Evolutionary conservation across 148 eudicot species (phyloP).

Genomic region (Fagopyrum esculentum): DNA sequence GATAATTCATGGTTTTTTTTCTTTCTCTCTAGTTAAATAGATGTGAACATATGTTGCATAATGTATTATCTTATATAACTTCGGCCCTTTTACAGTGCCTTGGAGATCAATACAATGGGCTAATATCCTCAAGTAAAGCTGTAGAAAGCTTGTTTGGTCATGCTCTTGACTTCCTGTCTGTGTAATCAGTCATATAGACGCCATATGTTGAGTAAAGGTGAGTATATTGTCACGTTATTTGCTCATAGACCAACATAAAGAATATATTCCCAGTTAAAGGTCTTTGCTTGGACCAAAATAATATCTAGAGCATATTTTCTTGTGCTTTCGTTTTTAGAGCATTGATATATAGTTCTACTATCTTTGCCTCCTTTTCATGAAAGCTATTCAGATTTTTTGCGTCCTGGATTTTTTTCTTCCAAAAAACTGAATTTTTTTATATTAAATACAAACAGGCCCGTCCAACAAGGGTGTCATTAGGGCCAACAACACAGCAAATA

Average conservation of each 20-base stretch:
- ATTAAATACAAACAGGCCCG: too few relatives aligned
- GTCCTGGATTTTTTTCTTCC: too few relatives aligned
- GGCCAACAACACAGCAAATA: too few relatives aligned
- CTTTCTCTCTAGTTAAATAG: background rate
- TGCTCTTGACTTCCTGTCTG: background rate
- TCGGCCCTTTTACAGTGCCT: background rate
- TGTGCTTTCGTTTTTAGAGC: background rate
- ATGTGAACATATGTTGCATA: background rate
- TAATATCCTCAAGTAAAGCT: background rate
- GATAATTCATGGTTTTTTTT: conserved; percentile 23
- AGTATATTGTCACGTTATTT: background rate
- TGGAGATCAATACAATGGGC: background rate
- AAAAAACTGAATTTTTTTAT: too few relatives aligned
- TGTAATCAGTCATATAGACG: background rate
- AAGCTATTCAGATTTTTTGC: too few relatives aligned
- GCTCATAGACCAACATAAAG: background rate
- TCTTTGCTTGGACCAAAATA: background rate
- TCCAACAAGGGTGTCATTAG: too few relatives aligned
- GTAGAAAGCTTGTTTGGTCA: background rate
- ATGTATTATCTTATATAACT: background rate
- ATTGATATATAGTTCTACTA: too few relatives aligned
- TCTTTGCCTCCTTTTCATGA: too few relatives aligned
- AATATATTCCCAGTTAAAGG: background rate
- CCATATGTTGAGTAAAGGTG: conserved; percentile 2
- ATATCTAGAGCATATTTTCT: conserved; percentile 6